A percentile compares a stretch with the other conserved stretches of the same genome.
phyloP scores from a whole-genome alignment of 106 monocot species.

The Hemerocallis citrina region DNA sequence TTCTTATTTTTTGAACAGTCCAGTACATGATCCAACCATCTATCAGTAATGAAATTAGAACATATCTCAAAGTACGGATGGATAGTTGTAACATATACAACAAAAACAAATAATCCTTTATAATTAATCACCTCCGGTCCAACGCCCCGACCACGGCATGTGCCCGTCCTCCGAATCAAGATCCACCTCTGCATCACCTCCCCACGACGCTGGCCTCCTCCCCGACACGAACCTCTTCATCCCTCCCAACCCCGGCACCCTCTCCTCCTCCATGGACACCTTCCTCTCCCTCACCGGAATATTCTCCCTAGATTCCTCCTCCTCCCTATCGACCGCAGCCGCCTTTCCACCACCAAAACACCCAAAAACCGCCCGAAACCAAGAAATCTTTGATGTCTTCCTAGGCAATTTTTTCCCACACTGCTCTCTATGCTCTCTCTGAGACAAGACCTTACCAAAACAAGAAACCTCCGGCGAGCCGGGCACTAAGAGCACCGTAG shows the following conservation, averaged over 20 bases:
- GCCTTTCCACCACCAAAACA: not conserved
- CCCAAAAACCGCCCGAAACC: conserved; percentile 13
- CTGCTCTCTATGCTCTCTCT: too few species aligned
- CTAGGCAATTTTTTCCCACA: not conserved
- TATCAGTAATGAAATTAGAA: too few species aligned
- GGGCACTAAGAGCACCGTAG: conserved; percentile 26
- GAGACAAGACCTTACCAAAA: conserved; percentile 56
- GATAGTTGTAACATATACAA: too few species aligned
- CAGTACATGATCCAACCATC: too few species aligned
- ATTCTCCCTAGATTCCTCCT: too few species aligned
- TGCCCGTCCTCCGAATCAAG: not conserved
- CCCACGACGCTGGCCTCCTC: conserved; percentile 40
- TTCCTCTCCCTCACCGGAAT: not conserved
- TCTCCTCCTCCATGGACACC: not conserved
- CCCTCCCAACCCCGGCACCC: conserved; percentile 14
- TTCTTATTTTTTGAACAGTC: too few species aligned
- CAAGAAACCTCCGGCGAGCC: conserved; percentile 73
- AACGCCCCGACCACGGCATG: conserved; percentile 8
- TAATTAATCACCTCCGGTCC: too few species aligned
- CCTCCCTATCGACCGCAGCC: not conserved
- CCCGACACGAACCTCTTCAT: conserved; percentile 16
- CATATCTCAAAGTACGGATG: too few species aligned
- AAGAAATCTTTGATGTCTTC: not conserved
- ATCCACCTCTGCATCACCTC: conserved; percentile 13
- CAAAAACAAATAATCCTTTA: too few species aligned